phyloP scores from a whole-genome alignment of 768 basidiomycete species.

The Boletus vinaceobasis region DNA sequence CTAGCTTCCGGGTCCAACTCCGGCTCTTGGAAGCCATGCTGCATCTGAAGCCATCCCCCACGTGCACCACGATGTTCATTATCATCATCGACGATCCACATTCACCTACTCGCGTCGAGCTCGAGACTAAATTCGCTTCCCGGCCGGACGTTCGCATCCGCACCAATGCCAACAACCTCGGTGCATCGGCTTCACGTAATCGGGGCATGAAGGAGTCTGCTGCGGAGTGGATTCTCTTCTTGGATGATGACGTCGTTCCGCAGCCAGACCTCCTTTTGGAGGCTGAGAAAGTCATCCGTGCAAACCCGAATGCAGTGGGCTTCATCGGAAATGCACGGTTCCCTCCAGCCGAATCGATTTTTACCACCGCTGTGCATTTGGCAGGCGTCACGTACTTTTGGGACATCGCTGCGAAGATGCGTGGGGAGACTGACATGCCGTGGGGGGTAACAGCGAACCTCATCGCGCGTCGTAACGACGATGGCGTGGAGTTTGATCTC shows the following conservation, averaged over 20 bases:
- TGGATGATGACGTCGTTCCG: slow-evolving; percentile 58
- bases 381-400: slow-evolving; percentile 60
- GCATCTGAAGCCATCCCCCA: slow-evolving; percentile 38
- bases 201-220: slow-evolving; percentile 52
- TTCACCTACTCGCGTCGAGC: slow-evolving; percentile 37
- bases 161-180: slow-evolving; percentile 43
- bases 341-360: slow-evolving; percentile 45
- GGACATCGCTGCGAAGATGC: slow-evolving; percentile 53
- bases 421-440: slow-evolving; percentile 41
- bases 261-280: slow-evolving; percentile 40
- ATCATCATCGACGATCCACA: slow-evolving; percentile 55
- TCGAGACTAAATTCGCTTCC: slow-evolving; percentile 38
- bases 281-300: slow-evolving; percentile 46
- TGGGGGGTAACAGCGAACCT: slow-evolving; percentile 67
- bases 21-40: slow-evolving; percentile 44
- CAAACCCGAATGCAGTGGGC: slow-evolving; percentile 45
- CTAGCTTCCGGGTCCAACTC: slow-evolving; percentile 53
- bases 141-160: slow-evolving; percentile 55
- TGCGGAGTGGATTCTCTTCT: slow-evolving; percentile 55
- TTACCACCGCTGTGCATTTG: slow-evolving; percentile 52
- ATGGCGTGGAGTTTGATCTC: slow-evolving; percentile 44
- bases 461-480: slow-evolving; percentile 43
- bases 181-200: slow-evolving; percentile 55
- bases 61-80: slow-evolving; percentile 52
- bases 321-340: slow-evolving; percentile 54